Conservation (phyloP, 331 rosid genomes). For the Stylosanthes scabra region DNA sequence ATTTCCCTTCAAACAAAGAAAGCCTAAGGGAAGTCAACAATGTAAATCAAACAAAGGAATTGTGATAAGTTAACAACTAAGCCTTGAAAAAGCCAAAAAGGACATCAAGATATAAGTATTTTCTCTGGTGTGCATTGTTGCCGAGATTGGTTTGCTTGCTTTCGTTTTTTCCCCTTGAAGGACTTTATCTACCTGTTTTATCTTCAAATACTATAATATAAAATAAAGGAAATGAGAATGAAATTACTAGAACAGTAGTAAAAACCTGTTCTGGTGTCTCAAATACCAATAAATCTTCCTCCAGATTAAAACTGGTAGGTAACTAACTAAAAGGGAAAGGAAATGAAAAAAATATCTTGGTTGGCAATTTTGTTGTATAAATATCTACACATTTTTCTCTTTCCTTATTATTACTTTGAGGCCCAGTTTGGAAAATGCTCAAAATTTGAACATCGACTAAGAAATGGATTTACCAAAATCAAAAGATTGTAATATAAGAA, state of each 20-base stretch:
- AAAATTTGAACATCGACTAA: not conserved
- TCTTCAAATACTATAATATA: constrained; percentile 1
- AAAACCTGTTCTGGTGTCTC: constrained; percentile 1
- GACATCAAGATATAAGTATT: not conserved
- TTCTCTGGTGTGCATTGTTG: not conserved
- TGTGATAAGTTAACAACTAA: not conserved
- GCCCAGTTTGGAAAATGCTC: not conserved
- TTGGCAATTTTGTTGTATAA: not conserved
- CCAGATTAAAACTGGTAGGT: not conserved
- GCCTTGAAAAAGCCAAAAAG: not conserved
- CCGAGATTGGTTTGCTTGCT: not conserved
- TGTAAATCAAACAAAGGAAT: not conserved
- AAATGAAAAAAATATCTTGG: constrained; percentile 4
- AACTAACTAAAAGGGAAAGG: constrained; percentile 1
- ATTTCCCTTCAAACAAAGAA: too few species aligned
- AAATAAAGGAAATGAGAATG: constrained; percentile 1
- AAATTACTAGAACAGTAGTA: constrained; percentile 5
- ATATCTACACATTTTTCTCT: constrained; percentile 10
- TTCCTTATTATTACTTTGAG: not conserved
- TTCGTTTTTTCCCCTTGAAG: not conserved
- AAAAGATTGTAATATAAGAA: constrained; percentile 19
- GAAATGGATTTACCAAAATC: not conserved
- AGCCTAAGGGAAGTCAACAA: too few species aligned
- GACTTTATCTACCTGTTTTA: not conserved
- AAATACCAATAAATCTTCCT: constrained; percentile 1